Evolutionary conservation across 192 early-diverging fungal species (phyloP), one percentile per base, ranked within the genome.

Genomic region (Backusella liffmaniae): DNA sequence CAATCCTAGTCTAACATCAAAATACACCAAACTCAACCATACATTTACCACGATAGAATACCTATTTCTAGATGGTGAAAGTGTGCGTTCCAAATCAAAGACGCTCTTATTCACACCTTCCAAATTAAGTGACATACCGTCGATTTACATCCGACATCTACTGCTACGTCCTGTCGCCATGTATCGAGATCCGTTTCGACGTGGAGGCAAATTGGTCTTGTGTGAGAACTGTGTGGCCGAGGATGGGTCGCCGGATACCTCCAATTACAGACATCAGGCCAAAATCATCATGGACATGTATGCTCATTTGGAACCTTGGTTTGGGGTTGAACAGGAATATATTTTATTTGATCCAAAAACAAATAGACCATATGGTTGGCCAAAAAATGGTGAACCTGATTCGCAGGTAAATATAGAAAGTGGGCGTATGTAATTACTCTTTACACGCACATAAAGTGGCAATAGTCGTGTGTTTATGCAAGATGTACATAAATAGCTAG

Each of bases 251-350:
- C 84, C 86, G 16, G 75, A 87, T 73, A 82, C 44, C 75, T 79
- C 84, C 35, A 88, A 88, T 76, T 77, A 81, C 77, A 85, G 87
- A 66, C n/a, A 72, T 41, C 12, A 53, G 6, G 76, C 75, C 29
- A 34, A 44, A 23, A 76, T 83, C 65, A 49, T 84, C 4, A 86
- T 88, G 84, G 62, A 75, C 8, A 67, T 67, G 42, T 75, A 82
- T 75, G 76, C 76, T n/a, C 73, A 83, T 42, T 16, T 70, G 18
- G 72, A 84, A 44, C 80, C 87, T 42, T 88, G 87, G 87, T 88
- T 88, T 74, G 87, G 87, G 72, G 82, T 88, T 70, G 87, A 88
- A 70, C 87, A 88, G 77, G 86, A 88, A 71, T 88, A 88, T 42
- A 85, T 82, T 23, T 73, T 88, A 26, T 75, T 88, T 51, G 87